These are phyloP conservation scores for Tieghemiomyces parasiticus DNA, from an alignment of 192 early-diverging fungal genomes.

Conservation along the genomic window DNA sequence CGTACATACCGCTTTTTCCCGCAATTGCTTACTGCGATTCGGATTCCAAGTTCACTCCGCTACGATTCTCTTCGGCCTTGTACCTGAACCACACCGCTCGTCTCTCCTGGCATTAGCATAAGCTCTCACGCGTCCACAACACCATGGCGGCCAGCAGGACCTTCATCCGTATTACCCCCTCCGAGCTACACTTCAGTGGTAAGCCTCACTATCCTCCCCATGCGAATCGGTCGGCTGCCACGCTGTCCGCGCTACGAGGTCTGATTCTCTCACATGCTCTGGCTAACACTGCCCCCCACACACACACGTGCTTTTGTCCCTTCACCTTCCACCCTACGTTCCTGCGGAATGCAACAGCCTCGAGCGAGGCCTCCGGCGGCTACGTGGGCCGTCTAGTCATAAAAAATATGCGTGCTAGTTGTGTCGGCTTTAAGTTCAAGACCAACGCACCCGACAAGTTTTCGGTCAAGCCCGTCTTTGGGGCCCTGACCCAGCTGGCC, in stretches of 20 bases:
- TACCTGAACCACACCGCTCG: too few relatives aligned
- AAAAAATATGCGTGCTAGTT: conserved; percentile 24
- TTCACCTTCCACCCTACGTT: too few relatives aligned
- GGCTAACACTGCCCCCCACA: too few relatives aligned
- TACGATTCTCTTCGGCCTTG: too few relatives aligned
- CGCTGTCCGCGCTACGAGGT: neutral
- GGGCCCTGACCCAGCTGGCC: conserved; percentile 25
- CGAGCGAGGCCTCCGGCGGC: conserved; percentile 19
- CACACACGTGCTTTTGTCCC: too few relatives aligned
- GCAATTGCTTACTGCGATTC: too few relatives aligned
- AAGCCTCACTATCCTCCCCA: neutral
- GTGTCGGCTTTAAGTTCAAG: conserved; percentile 41
- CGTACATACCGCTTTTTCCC: too few relatives aligned
- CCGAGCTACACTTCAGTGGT: conserved; percentile 27
- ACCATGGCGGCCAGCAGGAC: neutral
- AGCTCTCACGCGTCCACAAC: neutral
- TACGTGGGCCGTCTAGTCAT: conserved; percentile 29
- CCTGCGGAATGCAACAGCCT: too few relatives aligned
- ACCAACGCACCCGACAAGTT: conserved; percentile 43
- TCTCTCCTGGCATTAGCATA: too few relatives aligned
- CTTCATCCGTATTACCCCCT: conserved; percentile 31
- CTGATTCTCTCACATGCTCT: too few relatives aligned
- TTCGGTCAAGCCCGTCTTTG: conserved; percentile 36
- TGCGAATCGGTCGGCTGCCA: neutral
- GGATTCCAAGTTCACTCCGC: too few relatives aligned